Base-by-base conservation (phyloP, 306 rosid species). In the Pyrus pyrifolia region DNA sequence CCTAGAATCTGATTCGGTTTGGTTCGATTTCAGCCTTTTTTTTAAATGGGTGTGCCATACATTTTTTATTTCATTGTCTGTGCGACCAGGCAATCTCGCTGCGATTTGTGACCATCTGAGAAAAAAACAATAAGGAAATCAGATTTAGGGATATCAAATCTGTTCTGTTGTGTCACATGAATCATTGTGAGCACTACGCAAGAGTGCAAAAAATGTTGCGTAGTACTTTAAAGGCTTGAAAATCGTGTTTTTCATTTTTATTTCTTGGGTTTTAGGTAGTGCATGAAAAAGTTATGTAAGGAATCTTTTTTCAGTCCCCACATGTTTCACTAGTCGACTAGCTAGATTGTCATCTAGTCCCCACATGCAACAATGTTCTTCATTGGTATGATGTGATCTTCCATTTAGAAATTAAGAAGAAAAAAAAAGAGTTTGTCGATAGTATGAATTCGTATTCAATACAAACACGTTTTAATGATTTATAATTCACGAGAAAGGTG, bases 21-120 rank as follows among this genome's bases (percentile, higher is more conserved):
- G 85, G 72, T 76, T 6, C 58, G 83, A 83, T 45, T 71, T 83
- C 53, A 90, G 78, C 79, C 85, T 94, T 84, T 90, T 94, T 81
- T 94, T 94, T 83, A 94, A 79, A 70, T 90, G 96, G 57, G 98
- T 91, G 84, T 94, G 94, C 98, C 98, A 94, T 15, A 94, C 96
- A 68, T 94, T 94, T 78, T 94, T 94, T 10, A 94, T 91, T 61
- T 94, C 97, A 25, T 94, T 94, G 76, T 94, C 98, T 11, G 98
- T 91, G 42, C 98, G 82, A 1, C 98, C 98, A 0, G 97, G 97
- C 76, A 94, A 77, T 66, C 72, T 91, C 0, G 95, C 93, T 22
- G 98, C 97, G 31, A 94, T 94, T 10, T 88, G 84, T 7, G 98
- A 94, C 98, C 98, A 94, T 85, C 98, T 94, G 84, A 81, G 58